These are phyloP conservation scores for Mortierella sp. DNA, from an alignment of 371 early-diverging fungal species.

Conservation along the genomic window DNA sequence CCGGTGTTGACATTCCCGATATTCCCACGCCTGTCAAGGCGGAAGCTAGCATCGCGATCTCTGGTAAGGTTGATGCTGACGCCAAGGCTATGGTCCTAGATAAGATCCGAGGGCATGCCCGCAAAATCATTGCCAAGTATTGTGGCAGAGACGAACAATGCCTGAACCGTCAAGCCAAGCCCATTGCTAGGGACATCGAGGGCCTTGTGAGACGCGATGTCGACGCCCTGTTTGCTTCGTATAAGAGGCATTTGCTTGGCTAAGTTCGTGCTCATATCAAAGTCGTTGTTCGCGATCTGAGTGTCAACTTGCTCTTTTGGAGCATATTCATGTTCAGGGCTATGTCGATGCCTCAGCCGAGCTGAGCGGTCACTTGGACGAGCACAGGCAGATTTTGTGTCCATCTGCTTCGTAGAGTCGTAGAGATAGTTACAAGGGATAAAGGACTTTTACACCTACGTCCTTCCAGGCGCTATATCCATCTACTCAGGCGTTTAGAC, in stretches of 20 bases:
- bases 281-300: slow-evolving; percentile 6
- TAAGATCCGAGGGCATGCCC: slow-evolving; percentile 9
- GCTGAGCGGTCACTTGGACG: slow-evolving; percentile 8
- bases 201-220: slow-evolving; percentile 15
- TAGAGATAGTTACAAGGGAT: no score
- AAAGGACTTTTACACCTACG: no score
- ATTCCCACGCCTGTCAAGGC: slow-evolving; percentile 13
- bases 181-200: slow-evolving; percentile 14
- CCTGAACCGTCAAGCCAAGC: not conserved
- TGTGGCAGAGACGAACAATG: slow-evolving; percentile 12
- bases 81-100: slow-evolving; percentile 14
- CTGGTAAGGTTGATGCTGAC: slow-evolving; percentile 22
- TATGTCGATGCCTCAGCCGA: slow-evolving; percentile 11
- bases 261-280: slow-evolving; percentile 18
- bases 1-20: slow-evolving; percentile 12
- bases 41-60: slow-evolving; percentile 8
- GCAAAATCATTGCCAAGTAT: not conserved
- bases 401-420: no score
- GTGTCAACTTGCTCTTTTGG: slow-evolving; percentile 22
- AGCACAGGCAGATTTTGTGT: no score
- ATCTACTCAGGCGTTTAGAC: no score
- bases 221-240: slow-evolving; percentile 21
- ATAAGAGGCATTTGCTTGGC: slow-evolving; percentile 16
- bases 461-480: no score
- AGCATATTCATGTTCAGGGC: slow-evolving; percentile 21